These are phyloP conservation scores for Xylaria sp. DNA, from an alignment of 2,329 filamentous ascomycete species.

Conservation along the genomic window DNA sequence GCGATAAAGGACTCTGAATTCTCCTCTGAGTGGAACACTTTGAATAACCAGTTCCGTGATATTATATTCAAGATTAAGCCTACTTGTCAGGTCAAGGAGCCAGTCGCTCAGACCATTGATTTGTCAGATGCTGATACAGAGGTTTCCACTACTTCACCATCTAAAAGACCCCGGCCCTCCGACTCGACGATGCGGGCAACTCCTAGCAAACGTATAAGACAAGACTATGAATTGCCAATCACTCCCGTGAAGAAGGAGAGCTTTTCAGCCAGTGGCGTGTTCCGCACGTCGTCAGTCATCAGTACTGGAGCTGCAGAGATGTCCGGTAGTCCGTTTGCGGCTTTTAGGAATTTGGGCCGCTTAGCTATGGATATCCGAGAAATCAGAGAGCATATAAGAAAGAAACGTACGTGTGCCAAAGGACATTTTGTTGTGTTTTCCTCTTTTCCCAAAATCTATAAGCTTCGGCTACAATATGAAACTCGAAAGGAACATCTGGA, in stretches of 20 bases:
- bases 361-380: constrained; percentile 59
- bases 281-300: constrained; percentile 45
- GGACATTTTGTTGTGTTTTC: too few relatives aligned
- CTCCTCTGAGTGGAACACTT: constrained; percentile 47
- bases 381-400: constrained; percentile 65
- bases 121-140: constrained; percentile 47
- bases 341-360: constrained; percentile 54
- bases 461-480: background rate
- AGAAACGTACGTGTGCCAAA: constrained; percentile 52
- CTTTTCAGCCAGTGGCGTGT: constrained; percentile 39
- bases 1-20: constrained; percentile 64
- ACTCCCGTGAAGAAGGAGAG: constrained; percentile 55
- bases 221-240: constrained; percentile 27
- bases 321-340: constrained; percentile 51
- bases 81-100: constrained; percentile 48
- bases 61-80: constrained; percentile 52
- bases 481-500: background rate
- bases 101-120: constrained; percentile 46
- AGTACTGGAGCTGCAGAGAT: constrained; percentile 31
- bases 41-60: constrained; percentile 50
- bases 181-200: constrained; percentile 49
- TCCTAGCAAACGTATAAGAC: constrained; percentile 44
- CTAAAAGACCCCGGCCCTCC: constrained; percentile 45
- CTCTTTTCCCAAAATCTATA: background rate
- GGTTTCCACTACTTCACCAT: constrained; percentile 40